These are phyloP conservation scores for Verticillium nubilum DNA, from an alignment of 2,329 filamentous ascomycete genomes.

Conservation along the genomic window DNA sequence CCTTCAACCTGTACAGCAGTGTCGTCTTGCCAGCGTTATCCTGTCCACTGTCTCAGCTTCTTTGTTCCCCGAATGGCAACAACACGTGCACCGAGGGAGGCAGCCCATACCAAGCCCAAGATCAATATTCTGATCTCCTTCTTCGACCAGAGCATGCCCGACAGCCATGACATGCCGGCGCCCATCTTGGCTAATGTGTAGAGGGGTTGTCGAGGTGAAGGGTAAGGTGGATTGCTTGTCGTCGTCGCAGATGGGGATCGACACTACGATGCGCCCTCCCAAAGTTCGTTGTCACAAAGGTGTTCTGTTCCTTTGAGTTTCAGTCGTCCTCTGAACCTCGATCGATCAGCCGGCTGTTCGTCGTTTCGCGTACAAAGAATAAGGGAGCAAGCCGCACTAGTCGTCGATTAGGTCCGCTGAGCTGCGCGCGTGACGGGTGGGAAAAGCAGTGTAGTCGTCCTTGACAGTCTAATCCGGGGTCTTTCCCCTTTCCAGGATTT, in stretches of 20 bases:
- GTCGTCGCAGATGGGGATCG: not conserved
- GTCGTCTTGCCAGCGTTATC: slow-evolving; percentile 99
- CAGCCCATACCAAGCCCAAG: slow-evolving; percentile 70
- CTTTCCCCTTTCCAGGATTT: not conserved
- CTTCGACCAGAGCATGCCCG: slow-evolving; percentile 76
- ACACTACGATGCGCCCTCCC: not conserved
- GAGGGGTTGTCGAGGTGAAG: not conserved
- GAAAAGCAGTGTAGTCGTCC: not conserved
- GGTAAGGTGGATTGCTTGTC: not conserved
- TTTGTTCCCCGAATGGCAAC: not conserved
- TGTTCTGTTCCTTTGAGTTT: not conserved
- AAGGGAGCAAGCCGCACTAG: not conserved
- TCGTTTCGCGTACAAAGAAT: not conserved
- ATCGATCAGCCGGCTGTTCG: not conserved
- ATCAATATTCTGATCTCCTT: slow-evolving; percentile 98
- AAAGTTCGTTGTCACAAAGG: not conserved
- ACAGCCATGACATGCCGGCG: slow-evolving; percentile 63
- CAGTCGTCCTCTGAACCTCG: not conserved
- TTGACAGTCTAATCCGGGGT: not conserved
- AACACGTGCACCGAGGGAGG: not conserved
- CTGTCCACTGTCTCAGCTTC: slow-evolving; percentile 35
- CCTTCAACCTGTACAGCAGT: slow-evolving; percentile 91
- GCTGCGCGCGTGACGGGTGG: not conserved
- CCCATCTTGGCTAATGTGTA: slow-evolving; percentile 45
- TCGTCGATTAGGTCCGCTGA: not conserved